Percentiles rank a stretch among this genome's conserved stretches.
phyloP scores from a whole-genome alignment of 441 rosid species.

The Populus hybrid region DNA sequence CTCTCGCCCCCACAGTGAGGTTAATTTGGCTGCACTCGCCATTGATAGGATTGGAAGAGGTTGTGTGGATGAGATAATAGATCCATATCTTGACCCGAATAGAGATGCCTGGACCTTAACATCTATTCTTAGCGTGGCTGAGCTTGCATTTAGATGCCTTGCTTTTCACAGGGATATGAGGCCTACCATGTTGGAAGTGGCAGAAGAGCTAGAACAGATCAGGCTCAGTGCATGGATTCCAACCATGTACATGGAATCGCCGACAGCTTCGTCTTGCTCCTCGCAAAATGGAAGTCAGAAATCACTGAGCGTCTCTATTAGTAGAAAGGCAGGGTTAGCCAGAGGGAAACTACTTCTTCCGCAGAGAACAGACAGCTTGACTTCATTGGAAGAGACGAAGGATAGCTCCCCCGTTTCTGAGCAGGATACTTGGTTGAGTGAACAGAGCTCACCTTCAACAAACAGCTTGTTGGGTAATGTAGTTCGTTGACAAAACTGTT shows the following conservation, averaged over 20 bases:
- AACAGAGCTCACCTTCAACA: conserved; percentile 87
- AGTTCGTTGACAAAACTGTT: conserved; percentile 36
- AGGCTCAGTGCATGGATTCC: conserved; percentile 60
- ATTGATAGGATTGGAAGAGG: conserved; percentile 78
- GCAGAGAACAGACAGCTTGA: conserved; percentile 34
- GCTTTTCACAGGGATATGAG: conserved; percentile 86
- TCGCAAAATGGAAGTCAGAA: conserved; percentile 45
- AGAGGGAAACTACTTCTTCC: conserved; percentile 48
- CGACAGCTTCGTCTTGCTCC: conserved; percentile 42
- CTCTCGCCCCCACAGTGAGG: conserved; percentile 63
- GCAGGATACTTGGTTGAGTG: conserved; percentile 85
- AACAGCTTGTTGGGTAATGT: conserved; percentile 68
- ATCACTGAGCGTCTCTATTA: conserved; percentile 28
- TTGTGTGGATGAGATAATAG: conserved; percentile 69
- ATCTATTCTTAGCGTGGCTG: conserved; percentile 68
- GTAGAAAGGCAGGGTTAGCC: conserved; percentile 31
- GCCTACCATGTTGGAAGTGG: conserved; percentile 84
- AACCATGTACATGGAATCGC: conserved; percentile 50
- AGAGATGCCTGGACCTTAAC: conserved; percentile 71
- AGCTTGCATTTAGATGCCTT: conserved; percentile 87
- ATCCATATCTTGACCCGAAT: conserved; percentile 53
- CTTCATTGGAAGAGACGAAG: conserved; percentile 44
- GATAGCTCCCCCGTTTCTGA: conserved; percentile 79
- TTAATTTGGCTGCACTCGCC: conserved; percentile 82
- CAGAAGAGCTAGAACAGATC: conserved; percentile 67